Base-by-base conservation (phyloP, 305 asterid species). In the Vinca major region DNA sequence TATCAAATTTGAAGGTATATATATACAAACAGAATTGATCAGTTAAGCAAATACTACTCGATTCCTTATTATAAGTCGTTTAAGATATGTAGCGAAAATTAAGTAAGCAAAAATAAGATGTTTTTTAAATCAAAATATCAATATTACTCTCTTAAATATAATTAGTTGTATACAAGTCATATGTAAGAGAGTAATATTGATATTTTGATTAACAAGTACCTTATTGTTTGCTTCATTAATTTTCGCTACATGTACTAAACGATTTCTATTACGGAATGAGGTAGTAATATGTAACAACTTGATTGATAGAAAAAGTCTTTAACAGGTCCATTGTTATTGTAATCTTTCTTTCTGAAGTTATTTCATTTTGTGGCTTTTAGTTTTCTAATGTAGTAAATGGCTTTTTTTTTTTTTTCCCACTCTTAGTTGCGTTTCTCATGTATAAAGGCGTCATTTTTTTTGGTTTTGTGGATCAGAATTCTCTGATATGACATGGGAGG, bases 401-500 rank as follows among this genome's bases (percentile, higher is more conserved):
- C 7, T 50, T 43, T 63, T 8, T 43, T 20, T 2, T 1, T 20
- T 12, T 45, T 63, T 20, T 51, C 33, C 1, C 67, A 19, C 5
- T 45, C 41, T 1, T 8, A 40, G 1, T 13, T 13, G 16, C 7
- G 6, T 48, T 65, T 17, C 39, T n/a, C 5, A 19, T 17, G 45
- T 43, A 10, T 16, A 39, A 62, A 5, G 37, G 39, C 1, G 21
- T 53, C 40, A 45, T 66, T 57, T 40, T 40, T 43, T 9, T n/a
- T 62, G 44, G 6, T 68, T 14, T 40, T 58, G 47, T 33, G 57
- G 80, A 71, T 74, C 87, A 92, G 97, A 79, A 83, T 93, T 89
- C 78, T 62, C 96, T 75, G 99, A 93, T 75, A 44, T 89, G 94
- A 89, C 96, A 36, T 93, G 99, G 99, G 95, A 89, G 2, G 97